phyloP scores from a whole-genome alignment of 2,329 filamentous ascomycete species.

The Exophiala bonariae region DNA sequence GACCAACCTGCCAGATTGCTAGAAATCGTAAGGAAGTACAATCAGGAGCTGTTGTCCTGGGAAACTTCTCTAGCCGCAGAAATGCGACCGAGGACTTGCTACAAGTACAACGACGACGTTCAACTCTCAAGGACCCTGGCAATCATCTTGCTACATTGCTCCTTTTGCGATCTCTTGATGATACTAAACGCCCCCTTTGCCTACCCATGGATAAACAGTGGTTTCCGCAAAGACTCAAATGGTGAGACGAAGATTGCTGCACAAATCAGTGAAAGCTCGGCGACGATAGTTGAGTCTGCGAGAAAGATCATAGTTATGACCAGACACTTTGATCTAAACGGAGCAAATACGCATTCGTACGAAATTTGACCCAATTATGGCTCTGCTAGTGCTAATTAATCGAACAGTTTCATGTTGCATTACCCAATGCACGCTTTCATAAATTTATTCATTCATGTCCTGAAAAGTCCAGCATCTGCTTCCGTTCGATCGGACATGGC shows the following conservation, averaged over 20 bases:
- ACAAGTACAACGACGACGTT: neutral
- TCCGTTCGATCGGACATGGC: neutral
- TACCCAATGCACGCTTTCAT: conserved; percentile 1
- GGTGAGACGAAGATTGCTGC: neutral
- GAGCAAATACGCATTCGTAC: neutral
- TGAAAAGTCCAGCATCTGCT: neutral
- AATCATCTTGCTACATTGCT: neutral
- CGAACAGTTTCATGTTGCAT: conserved; percentile 3
- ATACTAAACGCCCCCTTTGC: neutral
- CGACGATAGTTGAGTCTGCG: neutral
- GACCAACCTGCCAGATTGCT: neutral
- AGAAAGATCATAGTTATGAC: neutral
- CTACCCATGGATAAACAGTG: neutral
- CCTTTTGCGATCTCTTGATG: neutral
- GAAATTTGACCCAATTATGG: neutral
- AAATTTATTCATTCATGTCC: neutral
- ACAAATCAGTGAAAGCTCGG: neutral
- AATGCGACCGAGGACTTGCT: neutral
- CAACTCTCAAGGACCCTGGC: neutral
- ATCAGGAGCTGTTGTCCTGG: neutral
- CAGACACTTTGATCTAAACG: neutral
- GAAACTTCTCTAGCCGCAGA: neutral
- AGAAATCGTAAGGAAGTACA: neutral
- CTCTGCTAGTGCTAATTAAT: neutral
- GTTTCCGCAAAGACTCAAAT: neutral